Percentiles rank a stretch among this genome's conserved stretches.
These are phyloP conservation scores for Kuraishia ogatae DNA, from an alignment of 805 yeast species.

Conservation along the genomic window DNA sequence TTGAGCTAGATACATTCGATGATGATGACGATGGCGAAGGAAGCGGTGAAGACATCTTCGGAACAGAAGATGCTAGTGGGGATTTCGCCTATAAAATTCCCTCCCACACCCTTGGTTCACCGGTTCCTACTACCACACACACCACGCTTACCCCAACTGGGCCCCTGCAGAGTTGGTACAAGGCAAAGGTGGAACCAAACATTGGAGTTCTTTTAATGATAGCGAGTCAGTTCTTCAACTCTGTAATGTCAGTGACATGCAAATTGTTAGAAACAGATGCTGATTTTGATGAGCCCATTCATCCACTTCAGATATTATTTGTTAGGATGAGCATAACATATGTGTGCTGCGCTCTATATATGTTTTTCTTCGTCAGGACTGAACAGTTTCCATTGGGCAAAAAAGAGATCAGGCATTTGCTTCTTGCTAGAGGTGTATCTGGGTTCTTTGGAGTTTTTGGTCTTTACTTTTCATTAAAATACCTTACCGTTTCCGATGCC, in stretches of 20 bases:
- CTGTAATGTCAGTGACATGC: slow-evolving; percentile 69
- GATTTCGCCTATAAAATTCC: background rate
- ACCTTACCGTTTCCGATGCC: slow-evolving; percentile 72
- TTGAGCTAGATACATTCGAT: background rate
- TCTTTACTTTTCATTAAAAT: slow-evolving; percentile 64
- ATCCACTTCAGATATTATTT: slow-evolving; percentile 72
- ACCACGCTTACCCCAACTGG: background rate
- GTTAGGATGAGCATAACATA: slow-evolving; percentile 72
- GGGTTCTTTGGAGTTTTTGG: slow-evolving; percentile 83
- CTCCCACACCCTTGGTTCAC: background rate
- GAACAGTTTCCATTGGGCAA: slow-evolving; percentile 69
- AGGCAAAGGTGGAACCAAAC: slow-evolving; percentile 22
- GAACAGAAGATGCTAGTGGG: background rate
- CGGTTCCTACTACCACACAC: background rate
- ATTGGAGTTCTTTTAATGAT: slow-evolving; percentile 52
- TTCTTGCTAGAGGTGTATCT: slow-evolving; percentile 54
- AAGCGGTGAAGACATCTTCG: background rate
- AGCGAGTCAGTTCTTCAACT: slow-evolving; percentile 63
- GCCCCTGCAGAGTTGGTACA: background rate
- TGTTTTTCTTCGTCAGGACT: slow-evolving; percentile 35
- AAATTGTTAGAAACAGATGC: slow-evolving; percentile 64
- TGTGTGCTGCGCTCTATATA: slow-evolving; percentile 44
- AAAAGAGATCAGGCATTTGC: slow-evolving; percentile 38
- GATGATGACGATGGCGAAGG: background rate
- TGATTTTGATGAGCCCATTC: slow-evolving; percentile 49